Evolutionary conservation across 176 grass and related monocot genomes (phyloP).

Genomic region (Avena sativa): DNA sequence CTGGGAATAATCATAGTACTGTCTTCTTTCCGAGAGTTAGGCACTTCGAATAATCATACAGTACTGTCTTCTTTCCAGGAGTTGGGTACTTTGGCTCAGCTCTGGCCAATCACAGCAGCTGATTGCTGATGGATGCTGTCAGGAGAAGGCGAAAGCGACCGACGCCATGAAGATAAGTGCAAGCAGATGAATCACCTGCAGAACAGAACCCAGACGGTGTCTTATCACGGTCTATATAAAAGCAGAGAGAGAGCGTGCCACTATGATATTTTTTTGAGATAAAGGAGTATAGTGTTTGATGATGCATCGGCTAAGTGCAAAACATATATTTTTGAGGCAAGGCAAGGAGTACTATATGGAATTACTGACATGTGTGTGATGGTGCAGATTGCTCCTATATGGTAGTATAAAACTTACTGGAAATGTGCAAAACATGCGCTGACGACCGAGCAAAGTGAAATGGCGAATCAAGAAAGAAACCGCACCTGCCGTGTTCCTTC

Average conservation of each 20-base stretch:
- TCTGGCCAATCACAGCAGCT: constrained; percentile 5
- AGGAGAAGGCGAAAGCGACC: constrained; percentile 52
- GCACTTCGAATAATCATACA: not conserved
- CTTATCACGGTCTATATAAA: not conserved
- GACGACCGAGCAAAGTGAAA: not conserved
- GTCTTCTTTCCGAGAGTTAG: not conserved
- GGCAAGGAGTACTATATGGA: too few relatives aligned
- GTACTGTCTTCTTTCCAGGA: not conserved
- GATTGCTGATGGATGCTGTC: constrained; percentile 44
- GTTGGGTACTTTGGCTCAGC: not conserved
- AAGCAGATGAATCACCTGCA: constrained; percentile 51
- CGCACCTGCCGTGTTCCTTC: constrained; percentile 21
- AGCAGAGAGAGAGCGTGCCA: too few relatives aligned
- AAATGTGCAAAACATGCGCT: not conserved
- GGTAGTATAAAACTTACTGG: too few relatives aligned
- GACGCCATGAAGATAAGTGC: constrained; percentile 31
- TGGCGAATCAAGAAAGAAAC: not conserved
- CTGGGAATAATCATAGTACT: not conserved
- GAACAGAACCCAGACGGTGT: not conserved
- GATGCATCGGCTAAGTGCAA: too few relatives aligned
- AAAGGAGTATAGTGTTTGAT: too few relatives aligned
- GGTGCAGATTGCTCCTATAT: too few relatives aligned
- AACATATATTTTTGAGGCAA: too few relatives aligned
- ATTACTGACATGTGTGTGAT: too few relatives aligned
- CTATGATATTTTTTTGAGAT: too few relatives aligned